Percentiles rank a stretch among this genome's conserved stretches.
Conservation (phyloP, 2,329 filamentous ascomycete species). For the Pseudopithomyces maydicus region DNA sequence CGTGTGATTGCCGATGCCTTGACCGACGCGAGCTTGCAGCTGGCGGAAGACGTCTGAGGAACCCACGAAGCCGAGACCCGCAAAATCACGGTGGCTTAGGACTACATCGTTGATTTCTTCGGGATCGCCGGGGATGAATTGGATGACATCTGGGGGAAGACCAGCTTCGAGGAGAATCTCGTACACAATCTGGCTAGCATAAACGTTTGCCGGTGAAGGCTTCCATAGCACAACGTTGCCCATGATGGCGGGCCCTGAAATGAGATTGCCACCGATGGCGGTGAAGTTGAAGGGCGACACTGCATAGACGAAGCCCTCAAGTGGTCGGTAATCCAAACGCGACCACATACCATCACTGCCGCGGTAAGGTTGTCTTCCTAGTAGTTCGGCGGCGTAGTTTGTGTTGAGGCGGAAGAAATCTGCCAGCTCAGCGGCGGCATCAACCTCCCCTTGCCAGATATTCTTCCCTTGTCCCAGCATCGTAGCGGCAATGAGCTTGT, state of each 20-base stretch:
- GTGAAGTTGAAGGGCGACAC: slow-evolving; percentile 96
- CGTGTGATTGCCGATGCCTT: slow-evolving; percentile 75
- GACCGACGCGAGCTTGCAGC: slow-evolving; percentile 82
- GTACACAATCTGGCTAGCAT: slow-evolving; percentile 85
- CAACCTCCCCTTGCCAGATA: slow-evolving; percentile 96
- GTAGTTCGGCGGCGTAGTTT: slow-evolving; percentile 86
- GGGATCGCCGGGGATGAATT: slow-evolving; percentile 88
- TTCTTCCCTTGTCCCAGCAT: slow-evolving; percentile 98
- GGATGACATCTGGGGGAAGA: slow-evolving; percentile 83
- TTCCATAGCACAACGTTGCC: slow-evolving; percentile 97
- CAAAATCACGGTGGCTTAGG: slow-evolving; percentile 76
- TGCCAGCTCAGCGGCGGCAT: slow-evolving; percentile 85
- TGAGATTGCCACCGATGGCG: slow-evolving; percentile 85
- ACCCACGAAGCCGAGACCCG: slow-evolving; percentile 90
- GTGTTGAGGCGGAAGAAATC: slow-evolving; percentile 94
- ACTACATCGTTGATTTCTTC: slow-evolving; percentile 78
- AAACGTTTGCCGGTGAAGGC: slow-evolving; percentile 82
- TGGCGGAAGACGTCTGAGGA: slow-evolving; percentile 88
- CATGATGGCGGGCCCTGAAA: slow-evolving; percentile 80
- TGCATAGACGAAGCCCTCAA: slow-evolving; percentile 94
- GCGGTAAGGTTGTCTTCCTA: slow-evolving; percentile 81
- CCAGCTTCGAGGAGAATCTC: slow-evolving; percentile 91
- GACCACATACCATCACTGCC: slow-evolving; percentile 83
- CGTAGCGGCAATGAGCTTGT: slow-evolving; percentile 91
- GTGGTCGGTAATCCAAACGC: slow-evolving; percentile 80